Conservation (phyloP, 768 basidiomycete genomes). For the Lactifluus echinatus region DNA sequence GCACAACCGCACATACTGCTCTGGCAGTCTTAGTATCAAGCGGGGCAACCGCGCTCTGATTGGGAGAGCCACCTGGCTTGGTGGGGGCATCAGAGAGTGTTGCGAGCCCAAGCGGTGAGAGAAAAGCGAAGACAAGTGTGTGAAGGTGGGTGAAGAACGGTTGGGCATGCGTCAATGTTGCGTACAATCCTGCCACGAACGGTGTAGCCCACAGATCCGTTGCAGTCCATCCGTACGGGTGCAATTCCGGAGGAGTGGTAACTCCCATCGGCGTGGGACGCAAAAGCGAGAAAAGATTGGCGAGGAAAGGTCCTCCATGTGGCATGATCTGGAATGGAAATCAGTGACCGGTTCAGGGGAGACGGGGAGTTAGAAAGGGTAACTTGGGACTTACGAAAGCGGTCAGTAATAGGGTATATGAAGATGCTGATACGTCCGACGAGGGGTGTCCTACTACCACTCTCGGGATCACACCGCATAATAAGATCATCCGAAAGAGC, state of each 20-base stretch:
- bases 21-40: slow-evolving; percentile 59
- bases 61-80: background rate
- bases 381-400: slow-evolving; percentile 7
- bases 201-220: slow-evolving; percentile 84
- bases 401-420: slow-evolving; percentile 15
- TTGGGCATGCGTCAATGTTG: slow-evolving; percentile 71
- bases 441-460: slow-evolving; percentile 13
- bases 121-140: slow-evolving; percentile 16
- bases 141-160: slow-evolving; percentile 44
- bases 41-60: slow-evolving; percentile 29
- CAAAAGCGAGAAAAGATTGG: slow-evolving; percentile 66
- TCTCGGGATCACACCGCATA: slow-evolving; percentile 14
- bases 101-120: slow-evolving; percentile 14
- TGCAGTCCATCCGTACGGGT: slow-evolving; percentile 81
- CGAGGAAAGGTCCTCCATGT: slow-evolving; percentile 66
- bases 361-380: background rate
- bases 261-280: slow-evolving; percentile 61
- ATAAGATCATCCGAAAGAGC: slow-evolving; percentile 12
- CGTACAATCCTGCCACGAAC: slow-evolving; percentile 65
- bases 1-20: slow-evolving; percentile 59
- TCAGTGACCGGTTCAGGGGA: too few relatives aligned
- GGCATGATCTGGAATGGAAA: slow-evolving; percentile 9
- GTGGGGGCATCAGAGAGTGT: slow-evolving; percentile 1
- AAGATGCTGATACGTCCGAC: slow-evolving; percentile 10
- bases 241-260: slow-evolving; percentile 71